These are phyloP conservation scores for Hanseniaspora clermontiae DNA, from an alignment of 805 yeast species.

Conservation along the genomic window DNA sequence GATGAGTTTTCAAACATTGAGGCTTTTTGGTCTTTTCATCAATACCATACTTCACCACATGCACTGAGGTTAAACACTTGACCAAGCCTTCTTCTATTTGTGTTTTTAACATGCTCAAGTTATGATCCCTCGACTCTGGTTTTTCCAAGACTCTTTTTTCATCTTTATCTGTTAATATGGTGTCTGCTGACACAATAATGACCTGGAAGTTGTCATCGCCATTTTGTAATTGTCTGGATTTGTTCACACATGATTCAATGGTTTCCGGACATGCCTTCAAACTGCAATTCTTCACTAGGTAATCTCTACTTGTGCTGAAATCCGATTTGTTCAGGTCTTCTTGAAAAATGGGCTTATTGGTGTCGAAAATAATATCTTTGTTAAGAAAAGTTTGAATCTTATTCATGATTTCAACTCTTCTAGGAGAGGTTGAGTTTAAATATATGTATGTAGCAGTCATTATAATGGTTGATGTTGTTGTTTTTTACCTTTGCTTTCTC, in stretches of 20 bases:
- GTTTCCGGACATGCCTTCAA: background rate
- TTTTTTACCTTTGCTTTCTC: too few relatives aligned
- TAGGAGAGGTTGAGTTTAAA: slow-evolving; percentile 77
- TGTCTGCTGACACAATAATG: slow-evolving; percentile 60
- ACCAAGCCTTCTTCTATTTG: slow-evolving; percentile 2
- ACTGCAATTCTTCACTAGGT: background rate
- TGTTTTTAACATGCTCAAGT: slow-evolving; percentile 16
- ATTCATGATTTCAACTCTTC: slow-evolving; percentile 58
- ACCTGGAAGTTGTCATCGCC: slow-evolving; percentile 13
- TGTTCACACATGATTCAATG: background rate
- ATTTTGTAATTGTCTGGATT: background rate
- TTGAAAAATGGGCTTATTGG: slow-evolving; percentile 56
- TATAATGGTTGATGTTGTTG: background rate
- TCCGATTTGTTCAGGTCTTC: slow-evolving; percentile 54
- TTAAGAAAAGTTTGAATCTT: slow-evolving; percentile 38
- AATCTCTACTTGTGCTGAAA: slow-evolving; percentile 19
- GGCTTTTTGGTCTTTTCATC: slow-evolving; percentile 7
- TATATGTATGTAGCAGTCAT: slow-evolving; percentile 32
- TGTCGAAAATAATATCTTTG: slow-evolving; percentile 24
- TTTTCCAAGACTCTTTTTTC: slow-evolving; percentile 57
- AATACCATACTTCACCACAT: background rate
- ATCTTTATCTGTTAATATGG: slow-evolving; percentile 47
- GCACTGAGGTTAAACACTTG: slow-evolving; percentile 4
- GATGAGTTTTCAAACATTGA: slow-evolving; percentile 9
- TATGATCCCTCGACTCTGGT: slow-evolving; percentile 47